phyloP scores from a whole-genome alignment of 2,329 filamentous ascomycete species.

The Neopestalotiopsis sp. region DNA sequence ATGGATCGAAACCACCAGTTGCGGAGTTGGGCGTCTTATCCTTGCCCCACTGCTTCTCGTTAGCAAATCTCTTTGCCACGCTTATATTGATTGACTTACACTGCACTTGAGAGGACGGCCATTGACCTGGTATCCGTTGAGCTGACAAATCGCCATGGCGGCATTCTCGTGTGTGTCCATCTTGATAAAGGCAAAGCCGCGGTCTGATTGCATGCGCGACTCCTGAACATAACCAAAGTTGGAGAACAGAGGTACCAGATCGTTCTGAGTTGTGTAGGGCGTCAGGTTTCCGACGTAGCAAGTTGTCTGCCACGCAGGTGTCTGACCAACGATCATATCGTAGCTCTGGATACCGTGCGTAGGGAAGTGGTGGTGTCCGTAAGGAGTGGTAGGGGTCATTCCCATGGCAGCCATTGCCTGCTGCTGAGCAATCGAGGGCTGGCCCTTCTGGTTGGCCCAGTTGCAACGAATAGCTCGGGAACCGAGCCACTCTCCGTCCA shows the following conservation, averaged over 20 bases:
- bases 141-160: constrained; percentile 96
- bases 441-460: constrained; percentile 99
- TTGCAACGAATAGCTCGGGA: constrained; percentile 98
- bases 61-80: constrained; percentile 30
- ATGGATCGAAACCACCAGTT: constrained; percentile 74
- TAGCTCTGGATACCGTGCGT: constrained; percentile 97
- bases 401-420: constrained; percentile 97
- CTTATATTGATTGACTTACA: constrained; percentile 63
- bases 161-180: constrained; percentile 99
- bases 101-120: constrained; percentile 97
- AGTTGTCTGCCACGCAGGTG: constrained; percentile 96
- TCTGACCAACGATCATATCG: constrained; percentile 95
- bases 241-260: constrained; percentile 96
- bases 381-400: constrained; percentile 96
- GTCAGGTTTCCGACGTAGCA: constrained; percentile 98
- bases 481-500: constrained; percentile 99
- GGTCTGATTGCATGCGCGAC: constrained; percentile 96
- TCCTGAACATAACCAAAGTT: constrained; percentile 98
- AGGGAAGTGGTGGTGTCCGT: constrained; percentile 96
- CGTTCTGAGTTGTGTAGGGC: constrained; percentile 95
- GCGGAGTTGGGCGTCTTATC: constrained; percentile 82
- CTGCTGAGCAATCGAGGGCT: constrained; percentile 97
- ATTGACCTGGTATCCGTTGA: constrained; percentile 98
- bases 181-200: constrained; percentile 98
- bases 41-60: constrained; percentile 85